Percentiles rank a stretch among this genome's conserved stretches.
Conservation (phyloP, 2,329 filamentous ascomycete species). For the Leptographium wingfieldii region DNA sequence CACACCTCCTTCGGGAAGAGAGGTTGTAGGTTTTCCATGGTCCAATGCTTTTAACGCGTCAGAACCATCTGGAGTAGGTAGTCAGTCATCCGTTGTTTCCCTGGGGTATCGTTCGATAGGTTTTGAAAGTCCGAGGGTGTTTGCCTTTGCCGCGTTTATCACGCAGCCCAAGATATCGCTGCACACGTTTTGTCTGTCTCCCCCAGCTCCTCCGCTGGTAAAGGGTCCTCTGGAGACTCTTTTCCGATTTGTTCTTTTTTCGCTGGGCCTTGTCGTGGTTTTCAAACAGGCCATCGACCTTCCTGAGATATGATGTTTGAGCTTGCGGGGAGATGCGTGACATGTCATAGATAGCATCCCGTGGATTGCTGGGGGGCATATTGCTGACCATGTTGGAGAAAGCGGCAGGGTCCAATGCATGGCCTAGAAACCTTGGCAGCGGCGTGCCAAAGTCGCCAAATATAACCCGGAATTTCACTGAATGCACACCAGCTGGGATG, state of each 20-base stretch:
- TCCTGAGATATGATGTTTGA: not conserved
- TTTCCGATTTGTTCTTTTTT: constrained; percentile 28
- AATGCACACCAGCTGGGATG: constrained; percentile 40
- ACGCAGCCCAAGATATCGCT: constrained; percentile 61
- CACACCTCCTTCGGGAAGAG: constrained; percentile 36
- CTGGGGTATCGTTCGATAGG: not conserved
- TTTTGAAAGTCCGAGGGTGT: not conserved
- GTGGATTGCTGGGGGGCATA: not conserved
- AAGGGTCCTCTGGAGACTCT: constrained; percentile 32
- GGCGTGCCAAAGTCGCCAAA: constrained; percentile 51
- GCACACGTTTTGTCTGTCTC: constrained; percentile 47
- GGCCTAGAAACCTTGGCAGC: constrained; percentile 55
- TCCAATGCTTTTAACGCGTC: constrained; percentile 21
- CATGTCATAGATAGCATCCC: not conserved
- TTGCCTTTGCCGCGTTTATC: constrained; percentile 13
- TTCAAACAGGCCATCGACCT: constrained; percentile 1
- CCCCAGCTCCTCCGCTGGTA: constrained; percentile 38
- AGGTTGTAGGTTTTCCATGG: constrained; percentile 30
- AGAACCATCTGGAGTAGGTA: not conserved
- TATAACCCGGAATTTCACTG: constrained; percentile 43
- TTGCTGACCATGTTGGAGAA: constrained; percentile 18
- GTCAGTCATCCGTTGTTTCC: not conserved
- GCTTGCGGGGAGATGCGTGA: not conserved
- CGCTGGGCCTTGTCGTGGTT: constrained; percentile 1
- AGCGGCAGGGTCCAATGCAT: constrained; percentile 30